Conservation (phyloP, 257 asterid genomes). For the Nicotiana noctiflora region DNA sequence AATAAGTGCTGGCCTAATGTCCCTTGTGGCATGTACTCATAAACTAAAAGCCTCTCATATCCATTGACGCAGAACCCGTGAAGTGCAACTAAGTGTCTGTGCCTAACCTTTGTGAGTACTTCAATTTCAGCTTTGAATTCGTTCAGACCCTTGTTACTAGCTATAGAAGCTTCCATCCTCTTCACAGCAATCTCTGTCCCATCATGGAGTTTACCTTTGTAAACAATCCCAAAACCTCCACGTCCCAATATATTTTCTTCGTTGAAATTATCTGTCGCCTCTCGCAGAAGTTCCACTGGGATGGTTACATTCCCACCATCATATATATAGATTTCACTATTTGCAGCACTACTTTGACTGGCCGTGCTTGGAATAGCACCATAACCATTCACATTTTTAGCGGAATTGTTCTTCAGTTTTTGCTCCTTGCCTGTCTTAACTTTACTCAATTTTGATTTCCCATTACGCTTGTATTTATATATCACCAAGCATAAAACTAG, state of each 20-base stretch:
- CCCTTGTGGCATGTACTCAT: constrained; percentile 90
- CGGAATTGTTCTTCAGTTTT: background rate
- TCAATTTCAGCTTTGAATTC: constrained; percentile 88
- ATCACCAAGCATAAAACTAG: constrained; percentile 14
- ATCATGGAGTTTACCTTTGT: constrained; percentile 56
- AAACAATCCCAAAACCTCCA: constrained; percentile 87
- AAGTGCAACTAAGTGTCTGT: constrained; percentile 66
- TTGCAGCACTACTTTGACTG: constrained; percentile 8
- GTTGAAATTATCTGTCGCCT: constrained; percentile 59
- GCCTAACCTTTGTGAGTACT: constrained; percentile 75
- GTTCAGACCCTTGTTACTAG: constrained; percentile 39
- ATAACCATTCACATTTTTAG: background rate
- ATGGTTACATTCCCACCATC: constrained; percentile 45
- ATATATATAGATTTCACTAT: constrained; percentile 28
- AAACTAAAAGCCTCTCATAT: constrained; percentile 68
- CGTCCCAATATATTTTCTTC: constrained; percentile 51
- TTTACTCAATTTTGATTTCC: background rate
- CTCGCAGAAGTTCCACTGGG: constrained; percentile 50
- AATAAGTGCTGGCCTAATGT: constrained; percentile 61
- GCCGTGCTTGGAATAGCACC: constrained; percentile 14
- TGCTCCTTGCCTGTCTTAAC: constrained; percentile 1
- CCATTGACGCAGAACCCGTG: constrained; percentile 73
- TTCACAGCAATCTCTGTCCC: constrained; percentile 80
- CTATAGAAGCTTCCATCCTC: constrained; percentile 57
- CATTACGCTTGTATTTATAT: constrained; percentile 26